A percentile compares a stretch with the other conserved stretches of the same genome.
Conservation (phyloP, 345 rosid genomes). For the Aquilaria malaccensis region DNA sequence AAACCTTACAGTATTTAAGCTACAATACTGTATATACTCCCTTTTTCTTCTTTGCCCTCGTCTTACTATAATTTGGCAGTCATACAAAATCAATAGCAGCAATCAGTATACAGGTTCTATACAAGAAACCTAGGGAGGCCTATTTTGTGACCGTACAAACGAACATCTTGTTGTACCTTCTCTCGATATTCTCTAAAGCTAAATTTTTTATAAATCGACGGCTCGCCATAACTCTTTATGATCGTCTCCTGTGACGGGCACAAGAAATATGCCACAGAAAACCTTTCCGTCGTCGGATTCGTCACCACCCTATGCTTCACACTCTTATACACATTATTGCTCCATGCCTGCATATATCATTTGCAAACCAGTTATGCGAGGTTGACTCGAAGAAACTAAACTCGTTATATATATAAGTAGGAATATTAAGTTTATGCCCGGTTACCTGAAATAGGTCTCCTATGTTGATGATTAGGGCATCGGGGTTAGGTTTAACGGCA, state of each 20-base stretch:
- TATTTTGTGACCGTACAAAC: conserved; percentile 61
- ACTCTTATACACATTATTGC: conserved; percentile 81
- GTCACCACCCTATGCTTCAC: conserved; percentile 76
- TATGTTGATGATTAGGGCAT: conserved; percentile 70
- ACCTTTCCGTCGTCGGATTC: conserved; percentile 64
- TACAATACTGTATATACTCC: no score
- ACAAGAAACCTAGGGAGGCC: conserved; percentile 76
- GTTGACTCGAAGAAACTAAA: no score
- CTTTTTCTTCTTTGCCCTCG: no score
- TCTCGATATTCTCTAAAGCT: conserved; percentile 67
- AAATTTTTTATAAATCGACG: conserved; percentile 50
- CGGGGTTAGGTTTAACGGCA: conserved; percentile 78
- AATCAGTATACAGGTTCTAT: conserved; percentile 3
- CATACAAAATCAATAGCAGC: neutral
- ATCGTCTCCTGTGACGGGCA: conserved; percentile 75
- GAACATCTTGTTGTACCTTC: conserved; percentile 80
- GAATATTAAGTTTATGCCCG: no score
- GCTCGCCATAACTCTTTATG: conserved; percentile 42
- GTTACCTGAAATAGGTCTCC: conserved; percentile 93
- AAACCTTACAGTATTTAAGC: no score
- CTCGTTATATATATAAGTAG: neutral
- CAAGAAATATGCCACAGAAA: conserved; percentile 84
- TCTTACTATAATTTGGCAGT: no score
- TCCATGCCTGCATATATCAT: conserved; percentile 62
- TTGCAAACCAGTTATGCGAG: neutral